phyloP scores from a whole-genome alignment of 495 filamentous ascomycete species.

The Evernia prunastri region DNA sequence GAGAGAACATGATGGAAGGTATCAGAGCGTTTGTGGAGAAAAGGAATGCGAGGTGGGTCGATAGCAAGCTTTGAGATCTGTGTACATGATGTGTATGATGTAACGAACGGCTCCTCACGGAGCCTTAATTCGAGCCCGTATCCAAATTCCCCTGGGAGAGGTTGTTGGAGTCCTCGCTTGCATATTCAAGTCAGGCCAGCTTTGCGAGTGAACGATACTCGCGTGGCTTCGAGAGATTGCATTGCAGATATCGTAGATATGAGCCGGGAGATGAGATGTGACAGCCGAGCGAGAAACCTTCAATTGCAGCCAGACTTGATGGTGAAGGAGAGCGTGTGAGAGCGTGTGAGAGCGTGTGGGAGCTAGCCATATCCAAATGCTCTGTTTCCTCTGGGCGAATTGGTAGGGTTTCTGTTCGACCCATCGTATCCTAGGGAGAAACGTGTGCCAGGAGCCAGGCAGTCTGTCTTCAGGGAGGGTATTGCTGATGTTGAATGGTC shows the following conservation, averaged over 20 bases:
- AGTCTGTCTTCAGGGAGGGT: not conserved
- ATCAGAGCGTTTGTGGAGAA: conserved; percentile 75
- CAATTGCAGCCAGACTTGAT: not conserved
- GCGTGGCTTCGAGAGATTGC: not conserved
- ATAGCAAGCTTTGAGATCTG: conserved; percentile 57
- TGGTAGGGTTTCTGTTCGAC: not conserved
- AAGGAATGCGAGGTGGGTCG: conserved; percentile 62
- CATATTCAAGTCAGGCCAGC: not conserved
- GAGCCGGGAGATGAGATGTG: too few species aligned
- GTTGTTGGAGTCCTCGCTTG: not conserved
- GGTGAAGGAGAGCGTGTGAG: not conserved
- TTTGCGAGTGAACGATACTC: not conserved
- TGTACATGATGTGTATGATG: not conserved
- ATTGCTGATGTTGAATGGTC: too few species aligned
- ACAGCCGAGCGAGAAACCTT: not conserved
- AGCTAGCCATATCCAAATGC: not conserved
- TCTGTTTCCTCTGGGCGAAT: not conserved
- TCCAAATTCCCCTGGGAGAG: not conserved
- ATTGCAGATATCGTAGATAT: not conserved
- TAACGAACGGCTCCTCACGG: not conserved
- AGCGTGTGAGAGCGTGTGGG: not conserved
- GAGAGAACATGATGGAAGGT: conserved; percentile 73
- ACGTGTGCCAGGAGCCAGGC: not conserved
- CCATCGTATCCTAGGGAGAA: not conserved
- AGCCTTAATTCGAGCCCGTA: not conserved